Evolutionary conservation across 2,329 filamentous ascomycete genomes (phyloP), one percentile per base, ranked within the genome.

Genomic region (Alternaria sp.): DNA sequence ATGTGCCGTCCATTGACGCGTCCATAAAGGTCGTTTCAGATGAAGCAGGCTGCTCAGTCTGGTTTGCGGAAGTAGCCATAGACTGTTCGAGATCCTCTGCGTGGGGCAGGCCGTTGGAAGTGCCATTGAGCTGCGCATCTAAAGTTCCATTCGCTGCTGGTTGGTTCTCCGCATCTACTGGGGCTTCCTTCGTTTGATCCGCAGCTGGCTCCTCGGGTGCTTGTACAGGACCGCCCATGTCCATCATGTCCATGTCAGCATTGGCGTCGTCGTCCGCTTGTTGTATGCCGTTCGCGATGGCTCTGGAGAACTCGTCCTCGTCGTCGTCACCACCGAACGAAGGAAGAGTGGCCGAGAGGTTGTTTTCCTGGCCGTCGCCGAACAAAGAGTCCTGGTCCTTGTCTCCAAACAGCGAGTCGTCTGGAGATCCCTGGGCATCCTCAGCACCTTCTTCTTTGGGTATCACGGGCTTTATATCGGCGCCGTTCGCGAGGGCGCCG

Each of bases 21-120:
- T 94, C 92, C 55, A 99, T 85, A 78, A 99, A 99, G 0, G 91
- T 94, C 5, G 88, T 91, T 66, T 93, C 89, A 0, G 88, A 93
- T 25, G 87, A 87, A 69, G 73, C 81, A 58, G 78, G 80, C 50
- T 75, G 82, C 67, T 76, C 80, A 10, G 80, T 78, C 65, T 81
- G 78, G 3, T 76, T 77, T 13, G 65, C 49, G 12, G 65, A 63
- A 4, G 58, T 66, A 21, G 73, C 66, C 32, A 57, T 61, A 19
- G 68, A 68, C 19, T 59, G 57, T 66, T 63, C 79, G 51, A 63
- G 77, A 17, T 87, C 83, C 62, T 87, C 86, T 1, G 83, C 79
- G 63, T 84, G 84, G 6, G 85, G 83, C 12, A 87, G 80, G 23
- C 86, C 87, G 66, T 87, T 87, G 8, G 60, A 17, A 8, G 60